A percentile compares a stretch with the other conserved stretches of the same genome.
Conservation (phyloP, 805 yeast genomes). For the Saccharomycopsis malanga region DNA sequence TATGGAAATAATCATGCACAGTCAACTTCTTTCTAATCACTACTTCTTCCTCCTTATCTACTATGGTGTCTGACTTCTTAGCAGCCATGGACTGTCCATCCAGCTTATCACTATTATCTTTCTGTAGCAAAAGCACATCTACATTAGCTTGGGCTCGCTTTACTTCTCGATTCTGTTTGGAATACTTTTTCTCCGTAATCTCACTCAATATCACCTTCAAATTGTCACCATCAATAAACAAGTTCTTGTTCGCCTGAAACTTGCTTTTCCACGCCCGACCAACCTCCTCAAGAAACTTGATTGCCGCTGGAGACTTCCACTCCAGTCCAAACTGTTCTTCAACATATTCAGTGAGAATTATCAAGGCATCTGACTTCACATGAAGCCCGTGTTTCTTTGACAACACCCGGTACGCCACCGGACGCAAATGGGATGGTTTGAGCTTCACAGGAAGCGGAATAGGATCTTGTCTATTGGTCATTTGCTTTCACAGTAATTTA, state of each 20-base stretch:
- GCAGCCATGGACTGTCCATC: no score
- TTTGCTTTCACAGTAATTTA: no score
- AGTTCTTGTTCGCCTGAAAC: conserved; percentile 69
- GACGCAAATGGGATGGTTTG: conserved; percentile 78
- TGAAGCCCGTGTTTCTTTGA: conserved; percentile 91
- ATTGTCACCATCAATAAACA: conserved; percentile 75
- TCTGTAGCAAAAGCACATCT: conserved; percentile 19
- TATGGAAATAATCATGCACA: conserved; percentile 21
- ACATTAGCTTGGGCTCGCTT: conserved; percentile 16
- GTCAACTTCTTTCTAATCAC: conserved; percentile 23
- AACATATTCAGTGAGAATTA: conserved; percentile 61
- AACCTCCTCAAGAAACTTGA: conserved; percentile 62
- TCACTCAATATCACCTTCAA: conserved; percentile 60
- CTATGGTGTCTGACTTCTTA: conserved; percentile 22
- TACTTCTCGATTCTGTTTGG: conserved; percentile 18
- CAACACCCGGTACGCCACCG: conserved; percentile 81
- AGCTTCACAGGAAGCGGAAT: conserved; percentile 66
- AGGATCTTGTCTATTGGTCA: no score
- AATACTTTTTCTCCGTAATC: conserved; percentile 30
- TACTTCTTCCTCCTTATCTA: conserved; percentile 20
- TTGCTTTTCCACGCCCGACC: conserved; percentile 68
- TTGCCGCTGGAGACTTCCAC: conserved; percentile 69
- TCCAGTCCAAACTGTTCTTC: conserved; percentile 76
- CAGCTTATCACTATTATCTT: background rate
- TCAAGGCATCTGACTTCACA: conserved; percentile 78